Base-by-base conservation (phyloP, 805 yeast species). In the Candida sakaeoensis region DNA sequence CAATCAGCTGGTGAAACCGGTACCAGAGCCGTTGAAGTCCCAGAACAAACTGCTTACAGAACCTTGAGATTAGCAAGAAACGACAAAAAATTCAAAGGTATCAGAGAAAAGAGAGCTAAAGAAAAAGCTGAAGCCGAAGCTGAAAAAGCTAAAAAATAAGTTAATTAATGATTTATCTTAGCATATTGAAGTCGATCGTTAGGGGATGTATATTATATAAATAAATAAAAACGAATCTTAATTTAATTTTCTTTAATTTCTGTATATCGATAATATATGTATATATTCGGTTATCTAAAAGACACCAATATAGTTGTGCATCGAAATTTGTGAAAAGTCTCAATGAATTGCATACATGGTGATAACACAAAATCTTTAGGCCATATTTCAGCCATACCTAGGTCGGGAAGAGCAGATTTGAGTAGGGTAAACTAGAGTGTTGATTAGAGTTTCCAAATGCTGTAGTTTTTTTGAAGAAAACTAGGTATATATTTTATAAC, bases 41-140 rank as follows among this genome's bases (percentile, higher is more conserved):
- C 77, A 58, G 80, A 74, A 56, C 65, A 74, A 57, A 51, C 77
- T 60, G 98, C 99, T 67, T 91, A 63, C 95, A 80, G 83, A 73
- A 89, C 97, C 63, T 85, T 93, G 70, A 87, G 98, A 77, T 73
- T 77, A 63, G 98, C 98, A 54, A 86, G 93, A 80, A 82, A 95
- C 58, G 86, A 85, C 62, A 88, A 91, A 82, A 88, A 79, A 74
- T 85, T 79, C 85, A 78, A 72, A 71, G 99, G 99, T 80, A 77
- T 80, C 77, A 89, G 95, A 77, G 98, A 82, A 70, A 93, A 91
- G 95, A 85, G 96, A 78, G 95, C 95, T 65, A 81, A 71, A 68
- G 97, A 90, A 58, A 80, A 80, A 79, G 97, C 96, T 71, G 98
- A 88, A 78, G 98, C 97, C 72, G 99, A 90, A 79, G 95, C 95